Evolutionary conservation across 1,284 basidiomycete genomes (phyloP), one percentile per base, ranked within the genome.

Genomic region (Agroathelia rolfsii): DNA sequence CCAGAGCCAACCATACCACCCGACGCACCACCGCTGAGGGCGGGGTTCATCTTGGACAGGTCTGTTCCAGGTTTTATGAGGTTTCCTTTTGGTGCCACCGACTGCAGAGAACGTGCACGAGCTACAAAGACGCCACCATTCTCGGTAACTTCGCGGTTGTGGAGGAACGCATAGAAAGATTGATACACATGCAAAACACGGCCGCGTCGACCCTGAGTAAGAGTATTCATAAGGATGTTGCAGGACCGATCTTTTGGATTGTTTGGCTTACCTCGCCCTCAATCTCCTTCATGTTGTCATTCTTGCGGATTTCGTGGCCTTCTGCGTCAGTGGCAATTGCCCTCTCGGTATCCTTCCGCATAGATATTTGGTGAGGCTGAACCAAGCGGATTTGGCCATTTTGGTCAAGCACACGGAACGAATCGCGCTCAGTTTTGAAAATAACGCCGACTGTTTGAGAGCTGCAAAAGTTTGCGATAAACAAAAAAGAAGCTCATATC

Each of bases 41-140:
- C 76, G 5, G 94, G 93, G 54, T 97, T 97, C 79, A 94, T 84
- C 60, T 94, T 93, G n/a, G 85, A 83, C n/a, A 92, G 62, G 56
- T 97, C 92, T 5, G 72, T 66, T 5, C 65, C 65, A 8, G 72
- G 62, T 49, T 78, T 84, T 38, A 76, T 51, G 22, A 75, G 52
- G 42, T 69, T 79, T 26, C 79, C 72, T 50, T 89, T 90, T 2
- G 93, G 90, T 2, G 92, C 89, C 15, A 92, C 61, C 7, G 87
- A 90, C 1, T 72, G 74, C 21, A 94, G 64, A 2, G 79, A 76
- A 19, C 82, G 74, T 3, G 85, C 75, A 17, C 88, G 77, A 0
- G 86, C 83, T 32, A 98, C 85, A 49, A 94, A 99, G 14, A 97
- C 82, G 38, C 95, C 95, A 15, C 87, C 81, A 50, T 97, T 94